Conservation (phyloP, 2,329 filamentous ascomycete genomes). For the Balansia obtecta region DNA sequence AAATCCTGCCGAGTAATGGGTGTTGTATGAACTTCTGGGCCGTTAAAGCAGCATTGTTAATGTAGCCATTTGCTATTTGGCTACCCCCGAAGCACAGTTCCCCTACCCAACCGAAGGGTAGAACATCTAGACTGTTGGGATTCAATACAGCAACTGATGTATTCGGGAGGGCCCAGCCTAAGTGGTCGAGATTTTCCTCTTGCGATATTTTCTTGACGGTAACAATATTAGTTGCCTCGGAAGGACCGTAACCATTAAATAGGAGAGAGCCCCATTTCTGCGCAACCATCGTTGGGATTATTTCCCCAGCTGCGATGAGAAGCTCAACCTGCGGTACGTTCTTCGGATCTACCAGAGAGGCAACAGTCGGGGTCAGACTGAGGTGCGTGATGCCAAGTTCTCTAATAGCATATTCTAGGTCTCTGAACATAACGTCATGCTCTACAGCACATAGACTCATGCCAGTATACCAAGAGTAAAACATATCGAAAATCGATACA, state of each 20-base stretch:
- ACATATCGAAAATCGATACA: conserved; percentile 82
- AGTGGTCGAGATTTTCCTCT: conserved; percentile 54
- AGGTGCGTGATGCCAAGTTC: conserved; percentile 60
- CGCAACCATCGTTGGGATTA: conserved; percentile 60
- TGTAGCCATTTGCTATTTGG: conserved; percentile 66
- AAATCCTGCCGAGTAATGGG: conserved; percentile 56
- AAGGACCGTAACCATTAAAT: conserved; percentile 74
- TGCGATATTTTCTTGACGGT: conserved; percentile 53
- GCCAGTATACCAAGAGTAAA: conserved; percentile 68
- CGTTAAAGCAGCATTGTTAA: conserved; percentile 52
- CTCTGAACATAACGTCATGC: conserved; percentile 61
- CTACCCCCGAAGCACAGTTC: conserved; percentile 81
- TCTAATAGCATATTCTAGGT: conserved; percentile 57
- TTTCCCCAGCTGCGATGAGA: conserved; percentile 71
- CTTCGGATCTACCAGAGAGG: conserved; percentile 55
- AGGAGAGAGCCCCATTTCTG: conserved; percentile 56
- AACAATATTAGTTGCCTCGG: conserved; percentile 81
- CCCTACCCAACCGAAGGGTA: conserved; percentile 62
- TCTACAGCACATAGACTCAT: conserved; percentile 66
- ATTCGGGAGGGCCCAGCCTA: conserved; percentile 64
- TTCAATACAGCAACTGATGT: conserved; percentile 59
- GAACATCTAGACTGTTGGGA: conserved; percentile 30
- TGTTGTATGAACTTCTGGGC: conserved; percentile 57
- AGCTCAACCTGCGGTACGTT: conserved; percentile 62
- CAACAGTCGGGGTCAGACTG: conserved; percentile 76